Conservation (phyloP, 306 rosid genomes). For the Mimosa pudica region DNA sequence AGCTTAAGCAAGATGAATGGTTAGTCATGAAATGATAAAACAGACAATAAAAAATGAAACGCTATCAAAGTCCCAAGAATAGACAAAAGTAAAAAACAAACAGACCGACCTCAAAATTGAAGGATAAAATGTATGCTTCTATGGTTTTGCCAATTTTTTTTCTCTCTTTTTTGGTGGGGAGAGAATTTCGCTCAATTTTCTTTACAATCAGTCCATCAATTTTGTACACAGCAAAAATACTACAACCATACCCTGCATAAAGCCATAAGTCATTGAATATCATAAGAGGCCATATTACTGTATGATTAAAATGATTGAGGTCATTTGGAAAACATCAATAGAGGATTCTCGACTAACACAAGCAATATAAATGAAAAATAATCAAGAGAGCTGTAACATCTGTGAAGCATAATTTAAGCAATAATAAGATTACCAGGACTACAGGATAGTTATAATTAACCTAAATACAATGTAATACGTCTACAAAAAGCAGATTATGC, state of each 20-base stretch:
- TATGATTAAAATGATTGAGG: constrained; percentile 15
- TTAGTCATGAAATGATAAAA: background rate
- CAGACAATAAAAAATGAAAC: too few species aligned
- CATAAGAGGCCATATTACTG: background rate
- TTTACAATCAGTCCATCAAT: background rate
- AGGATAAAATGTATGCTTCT: background rate
- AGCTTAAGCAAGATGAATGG: background rate
- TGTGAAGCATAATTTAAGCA: background rate
- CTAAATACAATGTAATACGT: constrained; percentile 35
- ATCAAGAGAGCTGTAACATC: background rate
- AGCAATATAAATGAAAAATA: constrained; percentile 9
- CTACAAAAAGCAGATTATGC: constrained; percentile 26
- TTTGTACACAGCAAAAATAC: background rate
- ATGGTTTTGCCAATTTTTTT: background rate
- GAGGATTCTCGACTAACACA: constrained; percentile 16
- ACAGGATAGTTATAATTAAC: constrained; percentile 12
- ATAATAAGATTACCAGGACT: constrained; percentile 21
- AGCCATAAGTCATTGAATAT: background rate
- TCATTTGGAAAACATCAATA: constrained; percentile 28
- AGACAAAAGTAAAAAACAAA: too few species aligned
- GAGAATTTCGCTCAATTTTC: background rate
- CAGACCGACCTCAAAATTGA: background rate
- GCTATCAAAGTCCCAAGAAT: background rate
- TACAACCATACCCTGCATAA: background rate
- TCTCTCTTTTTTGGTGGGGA: too few species aligned